Conservation (phyloP, 2,329 filamentous ascomycete species). For the Bipolaris bicolor region DNA sequence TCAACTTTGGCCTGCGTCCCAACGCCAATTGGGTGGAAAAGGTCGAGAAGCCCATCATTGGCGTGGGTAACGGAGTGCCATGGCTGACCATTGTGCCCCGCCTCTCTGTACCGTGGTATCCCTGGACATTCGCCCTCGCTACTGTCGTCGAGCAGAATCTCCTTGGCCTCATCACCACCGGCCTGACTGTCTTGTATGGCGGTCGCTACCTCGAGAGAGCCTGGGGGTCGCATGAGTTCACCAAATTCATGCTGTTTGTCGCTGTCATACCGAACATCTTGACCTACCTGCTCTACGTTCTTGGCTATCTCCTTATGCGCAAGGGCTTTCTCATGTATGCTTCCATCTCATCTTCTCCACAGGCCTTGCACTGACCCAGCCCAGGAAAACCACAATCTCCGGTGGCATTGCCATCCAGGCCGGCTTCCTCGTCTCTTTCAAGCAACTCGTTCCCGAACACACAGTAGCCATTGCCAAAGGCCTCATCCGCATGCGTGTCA, state of each 20-base stretch:
- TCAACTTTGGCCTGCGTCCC: slow-evolving; percentile 76
- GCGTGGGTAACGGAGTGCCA: slow-evolving; percentile 71
- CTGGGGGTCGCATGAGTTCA: slow-evolving; percentile 91
- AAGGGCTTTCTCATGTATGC: slow-evolving; percentile 73
- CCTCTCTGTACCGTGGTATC: slow-evolving; percentile 76
- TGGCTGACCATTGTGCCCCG: slow-evolving; percentile 89
- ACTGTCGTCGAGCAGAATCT: slow-evolving; percentile 93
- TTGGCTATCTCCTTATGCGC: slow-evolving; percentile 73
- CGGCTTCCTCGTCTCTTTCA: slow-evolving; percentile 94
- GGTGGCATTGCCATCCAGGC: slow-evolving; percentile 90
- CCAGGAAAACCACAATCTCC: slow-evolving; percentile 76
- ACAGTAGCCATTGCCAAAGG: slow-evolving; percentile 93
- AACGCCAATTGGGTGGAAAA: slow-evolving; percentile 53
- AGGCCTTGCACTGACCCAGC: slow-evolving; percentile 20
- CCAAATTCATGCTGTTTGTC: slow-evolving; percentile 82
- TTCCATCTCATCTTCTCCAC: neutral
- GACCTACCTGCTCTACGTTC: slow-evolving; percentile 73
- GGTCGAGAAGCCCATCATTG: slow-evolving; percentile 51
- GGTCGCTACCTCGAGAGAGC: slow-evolving; percentile 94
- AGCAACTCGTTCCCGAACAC: slow-evolving; percentile 95
- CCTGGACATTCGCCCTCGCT: slow-evolving; percentile 88
- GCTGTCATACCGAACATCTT: slow-evolving; percentile 80
- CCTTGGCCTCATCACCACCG: slow-evolving; percentile 80
- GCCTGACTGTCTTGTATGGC: slow-evolving; percentile 83
- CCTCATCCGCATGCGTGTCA: slow-evolving; percentile 85